These are phyloP conservation scores for Eimeria praecox DNA, from an alignment of 169 alveolate genomes.

Conservation along the genomic window DNA sequence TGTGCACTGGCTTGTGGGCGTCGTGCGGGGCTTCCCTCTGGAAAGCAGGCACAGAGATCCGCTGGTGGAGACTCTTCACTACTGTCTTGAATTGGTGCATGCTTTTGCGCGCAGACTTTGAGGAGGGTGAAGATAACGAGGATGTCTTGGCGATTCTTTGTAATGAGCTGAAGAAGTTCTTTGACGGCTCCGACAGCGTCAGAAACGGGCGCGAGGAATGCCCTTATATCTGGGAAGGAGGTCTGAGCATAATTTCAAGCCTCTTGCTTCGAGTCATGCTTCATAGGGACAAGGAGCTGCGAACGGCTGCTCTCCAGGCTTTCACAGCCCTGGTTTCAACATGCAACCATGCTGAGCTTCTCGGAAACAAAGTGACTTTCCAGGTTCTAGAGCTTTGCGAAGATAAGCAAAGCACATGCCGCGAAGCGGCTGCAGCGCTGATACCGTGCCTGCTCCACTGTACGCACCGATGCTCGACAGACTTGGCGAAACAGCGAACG, in stretches of 20 bases:
- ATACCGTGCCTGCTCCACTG: constrained; percentile 47
- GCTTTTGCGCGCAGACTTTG: constrained; percentile 35
- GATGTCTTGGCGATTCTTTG: constrained; percentile 56
- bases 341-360: constrained; percentile 21
- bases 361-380: not conserved
- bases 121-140: constrained; percentile 61
- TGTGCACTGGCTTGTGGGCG: not conserved
- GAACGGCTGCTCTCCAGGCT: constrained; percentile 35
- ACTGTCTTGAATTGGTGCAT: not conserved
- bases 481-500: not conserved
- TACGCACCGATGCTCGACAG: constrained; percentile 42
- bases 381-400: constrained; percentile 56
- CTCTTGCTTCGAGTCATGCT: constrained; percentile 66
- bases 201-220: not conserved
- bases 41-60: not conserved
- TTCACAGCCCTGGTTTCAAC: constrained; percentile 32
- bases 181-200: not conserved
- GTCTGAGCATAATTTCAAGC: constrained; percentile 39
- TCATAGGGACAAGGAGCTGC: constrained; percentile 55
- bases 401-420: constrained; percentile 49
- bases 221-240: constrained; percentile 10
- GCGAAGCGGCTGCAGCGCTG: constrained; percentile 55
- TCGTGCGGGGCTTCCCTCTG: not conserved
- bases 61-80: not conserved
- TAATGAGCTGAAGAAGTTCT: constrained; percentile 30